Conservation (phyloP, 805 yeast species). For the Hanseniaspora mollemarum region DNA sequence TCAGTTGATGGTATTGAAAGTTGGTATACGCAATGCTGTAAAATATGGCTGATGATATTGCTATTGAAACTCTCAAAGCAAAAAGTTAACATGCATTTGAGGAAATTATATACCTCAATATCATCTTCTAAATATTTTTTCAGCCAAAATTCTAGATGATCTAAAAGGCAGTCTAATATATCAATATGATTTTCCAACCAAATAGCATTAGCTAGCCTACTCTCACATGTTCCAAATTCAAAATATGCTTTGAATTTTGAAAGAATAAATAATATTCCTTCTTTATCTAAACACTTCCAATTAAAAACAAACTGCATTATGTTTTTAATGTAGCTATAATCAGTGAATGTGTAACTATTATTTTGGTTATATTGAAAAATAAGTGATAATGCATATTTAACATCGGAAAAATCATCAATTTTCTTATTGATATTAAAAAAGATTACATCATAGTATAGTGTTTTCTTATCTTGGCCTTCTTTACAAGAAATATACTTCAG, state of each 20-base stretch:
- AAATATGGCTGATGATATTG: background rate
- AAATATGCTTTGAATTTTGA: background rate
- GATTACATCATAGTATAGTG: background rate
- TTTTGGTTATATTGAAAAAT: background rate
- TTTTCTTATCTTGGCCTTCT: background rate
- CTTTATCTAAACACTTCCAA: background rate
- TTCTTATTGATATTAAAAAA: background rate
- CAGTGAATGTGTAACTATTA: background rate
- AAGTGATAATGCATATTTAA: background rate
- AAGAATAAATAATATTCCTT: background rate
- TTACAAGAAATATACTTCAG: background rate
- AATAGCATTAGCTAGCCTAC: background rate
- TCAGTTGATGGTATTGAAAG: background rate
- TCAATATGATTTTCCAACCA: conserved; percentile 9
- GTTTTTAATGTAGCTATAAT: background rate
- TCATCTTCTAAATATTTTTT: background rate
- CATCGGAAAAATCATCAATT: background rate
- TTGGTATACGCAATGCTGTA: conserved; percentile 3
- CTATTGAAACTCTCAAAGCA: background rate
- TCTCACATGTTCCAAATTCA: background rate
- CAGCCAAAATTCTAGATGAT: background rate
- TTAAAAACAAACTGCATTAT: background rate
- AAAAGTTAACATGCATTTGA: background rate
- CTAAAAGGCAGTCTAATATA: conserved; percentile 3
- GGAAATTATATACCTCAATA: background rate